These are phyloP conservation scores for Musa acuminata DNA, from an alignment of 176 grass and related monocot genomes.

Conservation along the genomic window DNA sequence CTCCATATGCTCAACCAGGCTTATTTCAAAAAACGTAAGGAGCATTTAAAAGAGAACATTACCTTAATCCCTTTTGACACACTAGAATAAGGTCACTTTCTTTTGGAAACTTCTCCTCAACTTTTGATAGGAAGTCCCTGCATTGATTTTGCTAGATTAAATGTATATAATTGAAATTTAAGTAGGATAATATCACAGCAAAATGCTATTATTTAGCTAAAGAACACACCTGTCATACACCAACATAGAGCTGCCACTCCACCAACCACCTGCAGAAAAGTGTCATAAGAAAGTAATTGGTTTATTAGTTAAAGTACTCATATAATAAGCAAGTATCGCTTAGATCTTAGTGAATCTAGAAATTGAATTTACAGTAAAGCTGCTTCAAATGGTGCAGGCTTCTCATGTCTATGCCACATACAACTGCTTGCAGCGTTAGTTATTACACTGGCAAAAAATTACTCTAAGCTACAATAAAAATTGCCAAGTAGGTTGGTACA, in stretches of 20 bases:
- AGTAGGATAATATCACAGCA: constrained; percentile 1
- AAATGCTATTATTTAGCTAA: constrained; percentile 18
- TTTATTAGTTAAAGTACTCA: not conserved
- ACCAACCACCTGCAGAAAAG: constrained; percentile 69
- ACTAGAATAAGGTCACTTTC: constrained; percentile 72
- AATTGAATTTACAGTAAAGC: not conserved
- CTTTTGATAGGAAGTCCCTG: constrained; percentile 67
- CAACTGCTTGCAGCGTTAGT: not conserved
- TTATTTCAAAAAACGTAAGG: not conserved
- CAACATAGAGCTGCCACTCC: constrained; percentile 87
- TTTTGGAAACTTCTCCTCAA: constrained; percentile 86
- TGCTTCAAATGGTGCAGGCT: not conserved
- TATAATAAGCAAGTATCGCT: not conserved
- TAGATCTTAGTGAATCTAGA: not conserved
- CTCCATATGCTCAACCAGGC: not conserved
- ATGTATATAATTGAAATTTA: constrained; percentile 5
- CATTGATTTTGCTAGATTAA: constrained; percentile 2
- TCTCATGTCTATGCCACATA: not conserved
- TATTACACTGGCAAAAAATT: not conserved
- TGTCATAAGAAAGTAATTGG: not conserved
- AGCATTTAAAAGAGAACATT: constrained; percentile 12
- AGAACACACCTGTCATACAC: constrained; percentile 59
- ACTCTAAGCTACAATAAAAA: not conserved
- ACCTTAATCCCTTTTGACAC: constrained; percentile 96
- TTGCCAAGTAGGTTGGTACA: not conserved